Percentiles rank a stretch among this genome's conserved stretches.
These are phyloP conservation scores for Taiozyma onychis DNA, from an alignment of 1,139 yeast genomes.

Conservation along the genomic window DNA sequence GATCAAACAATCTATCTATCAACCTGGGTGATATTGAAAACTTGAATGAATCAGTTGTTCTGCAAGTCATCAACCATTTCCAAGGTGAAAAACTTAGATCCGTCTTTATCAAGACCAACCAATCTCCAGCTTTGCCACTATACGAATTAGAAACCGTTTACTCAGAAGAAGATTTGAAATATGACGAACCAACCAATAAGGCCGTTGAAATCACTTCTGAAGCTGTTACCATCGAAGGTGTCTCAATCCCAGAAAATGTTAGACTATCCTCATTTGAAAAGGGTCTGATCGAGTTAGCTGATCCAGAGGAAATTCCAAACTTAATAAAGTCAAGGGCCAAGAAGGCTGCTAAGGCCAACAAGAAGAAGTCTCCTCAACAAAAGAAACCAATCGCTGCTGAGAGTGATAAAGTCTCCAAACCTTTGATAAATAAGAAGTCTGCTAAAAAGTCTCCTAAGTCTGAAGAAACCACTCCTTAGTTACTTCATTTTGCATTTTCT, in stretches of 20 bases:
- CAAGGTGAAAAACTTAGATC: slow-evolving; percentile 47
- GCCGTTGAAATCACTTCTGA: slow-evolving; percentile 25
- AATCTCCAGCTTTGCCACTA: slow-evolving; percentile 82
- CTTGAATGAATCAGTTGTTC: slow-evolving; percentile 45
- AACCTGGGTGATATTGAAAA: slow-evolving; percentile 56
- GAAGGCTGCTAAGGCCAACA: slow-evolving; percentile 19
- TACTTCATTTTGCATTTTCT: neutral
- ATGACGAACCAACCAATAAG: slow-evolving; percentile 22
- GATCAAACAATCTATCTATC: slow-evolving; percentile 64
- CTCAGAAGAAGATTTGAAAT: slow-evolving; percentile 34
- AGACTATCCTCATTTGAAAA: slow-evolving; percentile 60
- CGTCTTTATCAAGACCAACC: slow-evolving; percentile 60
- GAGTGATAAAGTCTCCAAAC: slow-evolving; percentile 5
- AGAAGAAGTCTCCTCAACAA: slow-evolving; percentile 2
- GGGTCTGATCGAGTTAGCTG: slow-evolving; percentile 76
- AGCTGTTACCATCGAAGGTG: slow-evolving; percentile 31
- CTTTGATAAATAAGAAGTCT: neutral
- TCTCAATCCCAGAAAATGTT: slow-evolving; percentile 31
- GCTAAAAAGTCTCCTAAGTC: neutral
- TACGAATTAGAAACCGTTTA: slow-evolving; percentile 62
- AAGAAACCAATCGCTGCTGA: slow-evolving; percentile 1
- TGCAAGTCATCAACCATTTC: slow-evolving; percentile 49
- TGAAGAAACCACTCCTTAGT: neutral
- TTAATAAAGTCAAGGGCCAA: slow-evolving; percentile 33
- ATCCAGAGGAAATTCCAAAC: slow-evolving; percentile 47